These are phyloP conservation scores for Trichosanthes truncata DNA, from an alignment of 306 rosid species.

Conservation along the genomic window DNA sequence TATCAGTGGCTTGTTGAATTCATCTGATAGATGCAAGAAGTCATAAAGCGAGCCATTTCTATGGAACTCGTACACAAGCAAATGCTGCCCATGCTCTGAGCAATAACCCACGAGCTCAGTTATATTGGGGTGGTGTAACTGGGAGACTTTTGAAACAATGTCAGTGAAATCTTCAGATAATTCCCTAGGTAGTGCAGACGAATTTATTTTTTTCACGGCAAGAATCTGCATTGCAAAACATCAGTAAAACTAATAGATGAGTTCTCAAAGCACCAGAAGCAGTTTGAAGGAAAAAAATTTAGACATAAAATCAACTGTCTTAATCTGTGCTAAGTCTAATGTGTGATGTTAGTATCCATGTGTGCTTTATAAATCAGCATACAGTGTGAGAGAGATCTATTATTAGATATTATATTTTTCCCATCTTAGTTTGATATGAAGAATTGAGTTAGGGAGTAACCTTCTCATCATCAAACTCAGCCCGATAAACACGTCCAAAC, in stretches of 20 bases:
- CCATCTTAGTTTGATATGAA: constrained; percentile 1
- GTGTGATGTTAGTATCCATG: background rate
- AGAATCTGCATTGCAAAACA: constrained; percentile 48
- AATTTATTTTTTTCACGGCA: constrained; percentile 87
- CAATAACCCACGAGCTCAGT: constrained; percentile 92
- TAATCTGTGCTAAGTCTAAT: background rate
- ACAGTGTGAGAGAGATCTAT: background rate
- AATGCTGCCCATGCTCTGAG: constrained; percentile 91
- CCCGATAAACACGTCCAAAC: constrained; percentile 93
- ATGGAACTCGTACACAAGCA: constrained; percentile 76
- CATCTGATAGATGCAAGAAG: constrained; percentile 77
- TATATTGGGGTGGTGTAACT: constrained; percentile 73
- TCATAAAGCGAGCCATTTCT: constrained; percentile 80
- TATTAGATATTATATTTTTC: background rate
- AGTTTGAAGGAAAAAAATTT: background rate
- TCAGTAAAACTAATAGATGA: background rate
- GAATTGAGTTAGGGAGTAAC: constrained; percentile 22
- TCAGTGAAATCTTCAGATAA: constrained; percentile 53
- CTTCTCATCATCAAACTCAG: constrained; percentile 81
- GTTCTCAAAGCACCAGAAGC: background rate
- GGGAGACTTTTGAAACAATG: constrained; percentile 61
- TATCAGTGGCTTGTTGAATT: constrained; percentile 69
- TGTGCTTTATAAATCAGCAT: background rate
- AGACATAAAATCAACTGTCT: background rate
- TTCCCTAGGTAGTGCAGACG: constrained; percentile 48